Percentiles rank a stretch among this genome's conserved stretches.
Conservation (phyloP, 2,329 filamentous ascomycete species). For the Ceratocystis ficicola region DNA sequence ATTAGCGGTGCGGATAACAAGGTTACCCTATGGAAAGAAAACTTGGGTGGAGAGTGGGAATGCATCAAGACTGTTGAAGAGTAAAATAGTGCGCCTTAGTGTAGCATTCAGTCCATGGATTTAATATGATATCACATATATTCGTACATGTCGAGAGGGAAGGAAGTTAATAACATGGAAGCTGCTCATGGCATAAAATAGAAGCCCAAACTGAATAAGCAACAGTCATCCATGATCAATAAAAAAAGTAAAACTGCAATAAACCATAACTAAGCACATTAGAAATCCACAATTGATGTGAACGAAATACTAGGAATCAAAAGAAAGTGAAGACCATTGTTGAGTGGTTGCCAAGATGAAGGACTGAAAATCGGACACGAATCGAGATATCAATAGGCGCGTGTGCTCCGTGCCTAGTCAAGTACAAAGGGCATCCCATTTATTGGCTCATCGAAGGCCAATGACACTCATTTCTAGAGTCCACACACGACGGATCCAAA, state of each 20-base stretch:
- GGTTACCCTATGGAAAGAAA: conserved; percentile 97
- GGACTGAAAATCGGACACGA: neutral
- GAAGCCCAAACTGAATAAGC: too few species aligned
- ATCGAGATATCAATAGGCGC: neutral
- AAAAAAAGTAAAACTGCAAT: neutral
- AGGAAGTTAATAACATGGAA: too few species aligned
- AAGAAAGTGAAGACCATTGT: neutral
- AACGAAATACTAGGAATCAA: neutral
- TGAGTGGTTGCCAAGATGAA: neutral
- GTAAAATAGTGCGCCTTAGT: conserved; percentile 32
- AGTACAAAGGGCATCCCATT: neutral
- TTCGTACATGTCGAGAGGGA: neutral
- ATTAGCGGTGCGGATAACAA: conserved; percentile 93
- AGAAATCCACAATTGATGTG: neutral
- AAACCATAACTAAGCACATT: neutral
- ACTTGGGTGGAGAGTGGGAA: conserved; percentile 91
- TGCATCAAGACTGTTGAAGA: conserved; percentile 94
- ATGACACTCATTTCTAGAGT: conserved; percentile 97
- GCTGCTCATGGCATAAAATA: too few species aligned
- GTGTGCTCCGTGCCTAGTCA: neutral
- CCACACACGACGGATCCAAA: conserved; percentile 97
- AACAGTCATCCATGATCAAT: too few species aligned
- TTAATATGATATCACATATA: conserved; percentile 4
- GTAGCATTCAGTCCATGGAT: neutral
- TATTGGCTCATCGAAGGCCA: conserved; percentile 51